A percentile compares a stretch with the other conserved stretches of the same genome.
Evolutionary conservation across 2,329 filamentous ascomycete species (phyloP).

Genomic region (Colletotrichum neosansevieriae): DNA sequence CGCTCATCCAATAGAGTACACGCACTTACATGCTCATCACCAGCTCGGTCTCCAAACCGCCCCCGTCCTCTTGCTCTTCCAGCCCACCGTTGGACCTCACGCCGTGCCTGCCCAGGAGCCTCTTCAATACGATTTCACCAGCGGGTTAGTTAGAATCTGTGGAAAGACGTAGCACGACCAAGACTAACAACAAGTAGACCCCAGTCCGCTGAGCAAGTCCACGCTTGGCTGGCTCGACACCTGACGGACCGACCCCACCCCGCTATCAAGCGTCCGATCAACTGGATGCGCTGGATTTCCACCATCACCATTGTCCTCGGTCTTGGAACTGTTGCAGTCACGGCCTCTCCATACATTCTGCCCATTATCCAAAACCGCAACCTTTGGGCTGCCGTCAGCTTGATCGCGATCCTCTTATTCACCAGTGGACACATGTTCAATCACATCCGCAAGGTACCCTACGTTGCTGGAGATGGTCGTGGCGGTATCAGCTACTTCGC

Average conservation of each 20-base stretch:
- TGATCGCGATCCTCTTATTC: constrained; percentile 92
- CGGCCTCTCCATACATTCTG: constrained; percentile 82
- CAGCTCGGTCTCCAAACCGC: constrained; percentile 95
- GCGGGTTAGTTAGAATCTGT: constrained; percentile 69
- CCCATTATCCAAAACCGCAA: constrained; percentile 91
- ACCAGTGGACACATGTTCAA: constrained; percentile 99
- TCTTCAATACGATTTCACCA: constrained; percentile 85
- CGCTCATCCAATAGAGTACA: background rate
- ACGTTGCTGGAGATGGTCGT: constrained; percentile 85
- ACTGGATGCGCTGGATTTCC: constrained; percentile 82
- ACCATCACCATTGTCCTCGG: constrained; percentile 78
- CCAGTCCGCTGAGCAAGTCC: constrained; percentile 81
- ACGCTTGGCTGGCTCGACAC: constrained; percentile 82
- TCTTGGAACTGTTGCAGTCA: constrained; percentile 73
- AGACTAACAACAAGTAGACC: constrained; percentile 61
- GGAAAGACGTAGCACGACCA: background rate
- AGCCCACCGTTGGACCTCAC: constrained; percentile 83
- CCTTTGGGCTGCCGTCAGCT: constrained; percentile 89
- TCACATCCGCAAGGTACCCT: constrained; percentile 95
- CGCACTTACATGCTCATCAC: constrained; percentile 22
- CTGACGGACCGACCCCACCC: constrained; percentile 84
- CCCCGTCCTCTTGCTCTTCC: constrained; percentile 89
- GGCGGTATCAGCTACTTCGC: constrained; percentile 94
- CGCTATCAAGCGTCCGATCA: constrained; percentile 83
- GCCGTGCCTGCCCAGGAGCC: constrained; percentile 78